Conservation (phyloP, 2,329 filamentous ascomycete genomes). For the Pseudogymnoascus sp. region DNA sequence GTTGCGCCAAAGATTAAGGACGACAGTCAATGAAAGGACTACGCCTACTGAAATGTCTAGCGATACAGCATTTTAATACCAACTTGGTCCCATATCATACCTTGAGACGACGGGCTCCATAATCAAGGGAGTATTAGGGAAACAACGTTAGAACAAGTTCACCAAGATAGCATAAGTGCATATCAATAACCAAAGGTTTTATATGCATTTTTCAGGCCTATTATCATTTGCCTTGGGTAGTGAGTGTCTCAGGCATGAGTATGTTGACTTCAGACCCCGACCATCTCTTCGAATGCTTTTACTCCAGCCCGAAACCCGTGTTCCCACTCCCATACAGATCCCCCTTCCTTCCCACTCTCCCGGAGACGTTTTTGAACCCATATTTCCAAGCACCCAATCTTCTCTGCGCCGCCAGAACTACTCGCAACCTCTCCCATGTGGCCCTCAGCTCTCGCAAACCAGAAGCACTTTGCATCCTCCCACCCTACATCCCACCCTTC, state of each 20-base stretch:
- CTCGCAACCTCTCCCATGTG: conserved; percentile 21
- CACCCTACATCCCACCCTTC: conserved; percentile 49
- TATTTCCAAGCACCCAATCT: conserved; percentile 48
- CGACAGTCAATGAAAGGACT: not conserved
- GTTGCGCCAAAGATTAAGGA: not conserved
- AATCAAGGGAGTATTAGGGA: not conserved
- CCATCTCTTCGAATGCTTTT: conserved; percentile 25
- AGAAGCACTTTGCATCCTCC: conserved; percentile 45
- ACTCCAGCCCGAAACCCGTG: conserved; percentile 31
- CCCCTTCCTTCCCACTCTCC: conserved; percentile 40
- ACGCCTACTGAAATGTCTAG: not conserved
- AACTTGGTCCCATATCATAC: not conserved
- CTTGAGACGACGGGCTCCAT: not conserved
- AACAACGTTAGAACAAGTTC: not conserved
- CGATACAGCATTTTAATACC: not conserved
- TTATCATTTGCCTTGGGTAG: too few species aligned
- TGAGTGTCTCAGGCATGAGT: too few species aligned
- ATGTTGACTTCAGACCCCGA: conserved; percentile 10
- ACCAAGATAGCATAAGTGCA: not conserved
- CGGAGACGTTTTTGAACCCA: conserved; percentile 47
- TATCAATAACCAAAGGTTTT: not conserved
- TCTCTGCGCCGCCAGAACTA: conserved; percentile 34
- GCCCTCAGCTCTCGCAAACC: conserved; percentile 32
- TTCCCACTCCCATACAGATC: conserved; percentile 34
- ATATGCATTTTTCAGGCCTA: conserved; percentile 4